Evolutionary conservation across 305 asterid genomes (phyloP).

Genomic region (Ilex paraguariensis): DNA sequence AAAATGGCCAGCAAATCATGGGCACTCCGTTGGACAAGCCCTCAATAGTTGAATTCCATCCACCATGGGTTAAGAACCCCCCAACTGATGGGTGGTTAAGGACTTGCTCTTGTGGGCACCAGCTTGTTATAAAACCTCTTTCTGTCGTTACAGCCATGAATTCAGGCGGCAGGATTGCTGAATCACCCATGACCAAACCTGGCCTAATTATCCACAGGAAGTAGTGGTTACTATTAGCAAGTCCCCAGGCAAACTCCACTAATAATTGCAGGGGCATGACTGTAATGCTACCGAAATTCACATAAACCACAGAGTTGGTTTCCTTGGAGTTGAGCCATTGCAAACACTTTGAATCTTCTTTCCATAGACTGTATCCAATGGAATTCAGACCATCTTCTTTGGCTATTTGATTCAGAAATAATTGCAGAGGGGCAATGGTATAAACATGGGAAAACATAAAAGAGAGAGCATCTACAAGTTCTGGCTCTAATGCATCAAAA

Average conservation of each 20-base stretch:
- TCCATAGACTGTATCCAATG: conserved; percentile 1
- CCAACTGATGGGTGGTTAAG: not conserved
- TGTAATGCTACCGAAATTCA: not conserved
- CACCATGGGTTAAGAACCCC: too few species aligned
- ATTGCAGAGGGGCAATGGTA: not conserved
- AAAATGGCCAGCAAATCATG: conserved; percentile 1
- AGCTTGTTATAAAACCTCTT: not conserved
- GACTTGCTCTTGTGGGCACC: not conserved
- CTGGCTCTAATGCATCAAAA: not conserved
- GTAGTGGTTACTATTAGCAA: not conserved
- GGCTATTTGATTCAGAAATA: not conserved
- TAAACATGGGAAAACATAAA: not conserved
- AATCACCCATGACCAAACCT: not conserved
- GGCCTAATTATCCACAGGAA: not conserved
- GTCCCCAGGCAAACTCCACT: not conserved
- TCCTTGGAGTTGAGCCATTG: conserved; percentile 1
- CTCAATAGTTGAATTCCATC: too few species aligned
- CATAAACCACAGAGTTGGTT: conserved; percentile 3
- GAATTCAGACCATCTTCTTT: not conserved
- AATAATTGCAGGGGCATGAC: not conserved
- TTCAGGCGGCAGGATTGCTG: not conserved
- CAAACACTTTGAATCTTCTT: not conserved
- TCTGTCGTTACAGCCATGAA: not conserved
- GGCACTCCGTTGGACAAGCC: not conserved
- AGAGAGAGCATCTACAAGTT: not conserved